phyloP scores from a whole-genome alignment of 2,329 filamentous ascomycete genomes.

The Fusarium acutatum region DNA sequence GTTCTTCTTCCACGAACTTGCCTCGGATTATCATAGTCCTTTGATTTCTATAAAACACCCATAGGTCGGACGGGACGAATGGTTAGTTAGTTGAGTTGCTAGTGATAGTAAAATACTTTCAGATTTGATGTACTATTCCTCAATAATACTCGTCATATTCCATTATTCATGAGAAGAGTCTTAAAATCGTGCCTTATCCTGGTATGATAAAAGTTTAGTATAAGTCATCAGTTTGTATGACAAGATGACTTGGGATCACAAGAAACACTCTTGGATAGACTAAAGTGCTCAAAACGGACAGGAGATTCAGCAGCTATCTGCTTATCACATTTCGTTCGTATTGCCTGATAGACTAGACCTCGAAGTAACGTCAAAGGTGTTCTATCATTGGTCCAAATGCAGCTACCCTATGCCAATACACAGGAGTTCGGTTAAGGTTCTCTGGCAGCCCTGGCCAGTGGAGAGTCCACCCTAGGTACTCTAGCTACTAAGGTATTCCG shows the following conservation, averaged over 20 bases:
- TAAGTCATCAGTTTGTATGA: too few relatives aligned
- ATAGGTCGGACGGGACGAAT: too few relatives aligned
- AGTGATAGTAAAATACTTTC: fast-evolving
- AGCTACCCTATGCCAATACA: not conserved
- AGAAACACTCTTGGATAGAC: not conserved
- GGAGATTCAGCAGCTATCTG: not conserved
- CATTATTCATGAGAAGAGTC: fast-evolving
- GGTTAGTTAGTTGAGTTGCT: fast-evolving
- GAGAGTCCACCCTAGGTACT: not conserved
- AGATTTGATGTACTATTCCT: not conserved
- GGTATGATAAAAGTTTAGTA: fast-evolving
- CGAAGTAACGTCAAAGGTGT: not conserved
- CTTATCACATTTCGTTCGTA: not conserved
- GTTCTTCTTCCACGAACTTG: not conserved
- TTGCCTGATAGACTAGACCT: not conserved
- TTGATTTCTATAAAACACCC: not conserved
- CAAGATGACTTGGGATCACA: not conserved
- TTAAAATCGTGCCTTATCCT: fast-evolving
- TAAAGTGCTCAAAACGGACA: not conserved
- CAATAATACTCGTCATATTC: not conserved
- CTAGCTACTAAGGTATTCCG: too few relatives aligned
- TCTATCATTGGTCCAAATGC: not conserved
- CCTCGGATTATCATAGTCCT: not conserved
- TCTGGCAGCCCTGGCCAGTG: not conserved
- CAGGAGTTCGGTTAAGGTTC: not conserved